Base-by-base conservation (phyloP, 176 grass and related monocot species). In the Musa schizocarpa region DNA sequence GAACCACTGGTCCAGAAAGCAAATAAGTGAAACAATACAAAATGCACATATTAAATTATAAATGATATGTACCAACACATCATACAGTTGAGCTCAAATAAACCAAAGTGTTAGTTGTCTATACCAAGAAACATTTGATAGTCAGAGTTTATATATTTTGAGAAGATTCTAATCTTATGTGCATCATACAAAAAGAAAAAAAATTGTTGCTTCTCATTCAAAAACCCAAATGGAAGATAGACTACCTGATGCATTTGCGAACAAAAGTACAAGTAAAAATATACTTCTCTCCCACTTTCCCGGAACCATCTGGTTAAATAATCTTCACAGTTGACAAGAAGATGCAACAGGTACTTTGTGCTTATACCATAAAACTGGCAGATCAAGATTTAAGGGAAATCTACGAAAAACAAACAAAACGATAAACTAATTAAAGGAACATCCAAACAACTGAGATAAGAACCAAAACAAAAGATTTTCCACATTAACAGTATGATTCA, bases 181-280 rank as follows among this genome's bases (percentile, higher is more conserved):
- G 3, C 34, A 43, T 43, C 34, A 43, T 43, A 43, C 34, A 43
- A 43, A 43, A 43, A n/a, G n/a, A n/a, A 43, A 43, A 43, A 43
- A 43, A 34, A 4, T 6, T 43, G n/a, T 65, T 65, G 0, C 20
- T 25, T 65, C 9, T 26, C 3, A 1, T 11, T 11, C 12, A 26
- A 24, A 65, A 12, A 24, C 2, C 7, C 9, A 0, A 65, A 53
- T 54, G 67, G 53, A 74, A 75, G 11, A 50, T 69, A 23, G 27
- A 71, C 54, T 92, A 92, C 93, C 93, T 84, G 87, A 92, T 84
- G 80, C 83, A 85, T 88, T 61, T 23, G 64, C 52, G 43, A 88
- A 23, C 23, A 85, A 75, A 83, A 96, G 74, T 43, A 83, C 66
- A 65, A 92, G 77, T 43, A 96, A 22, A 17, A 85, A 48, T 50